Conservation (phyloP, 148 eudicot species). For the Pouteria glomerata region DNA sequence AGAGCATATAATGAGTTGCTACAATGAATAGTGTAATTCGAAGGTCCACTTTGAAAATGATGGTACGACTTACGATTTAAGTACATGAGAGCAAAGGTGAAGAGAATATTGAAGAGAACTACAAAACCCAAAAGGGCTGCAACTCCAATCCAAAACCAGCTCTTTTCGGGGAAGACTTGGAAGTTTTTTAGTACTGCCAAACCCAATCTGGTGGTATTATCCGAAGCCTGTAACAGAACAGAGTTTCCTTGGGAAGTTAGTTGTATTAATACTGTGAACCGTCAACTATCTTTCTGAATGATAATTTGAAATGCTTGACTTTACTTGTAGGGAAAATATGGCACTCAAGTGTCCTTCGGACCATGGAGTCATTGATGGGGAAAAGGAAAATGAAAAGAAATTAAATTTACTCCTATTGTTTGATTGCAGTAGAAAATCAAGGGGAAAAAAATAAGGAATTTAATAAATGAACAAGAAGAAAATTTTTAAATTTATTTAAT, state of each 20-base stretch:
- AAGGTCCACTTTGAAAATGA: not conserved
- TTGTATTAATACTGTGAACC: not conserved
- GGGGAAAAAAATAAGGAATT: too few relatives aligned
- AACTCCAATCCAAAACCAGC: conserved; percentile 92
- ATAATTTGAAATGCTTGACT: not conserved
- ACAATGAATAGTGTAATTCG: not conserved
- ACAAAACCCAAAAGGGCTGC: conserved; percentile 69
- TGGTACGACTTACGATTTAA: conserved; percentile 61
- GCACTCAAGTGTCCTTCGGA: too few relatives aligned
- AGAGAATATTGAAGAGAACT: conserved; percentile 56
- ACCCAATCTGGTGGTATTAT: conserved; percentile 51
- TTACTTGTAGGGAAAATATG: not conserved
- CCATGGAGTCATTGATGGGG: too few relatives aligned
- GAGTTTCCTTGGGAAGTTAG: not conserved
- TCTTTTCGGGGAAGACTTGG: conserved; percentile 38
- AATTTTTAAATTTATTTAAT: too few relatives aligned
- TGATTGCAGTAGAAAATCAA: too few relatives aligned
- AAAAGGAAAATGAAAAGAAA: too few relatives aligned
- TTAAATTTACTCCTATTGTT: too few relatives aligned
- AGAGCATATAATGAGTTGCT: not conserved
- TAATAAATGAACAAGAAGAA: too few relatives aligned
- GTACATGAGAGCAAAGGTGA: conserved; percentile 75
- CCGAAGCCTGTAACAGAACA: conserved; percentile 52
- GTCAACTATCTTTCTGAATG: not conserved
- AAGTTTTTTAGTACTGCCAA: conserved; percentile 52